phyloP scores from a whole-genome alignment of 2,329 filamentous ascomycete genomes.

The Sclerotinia glacialis region DNA sequence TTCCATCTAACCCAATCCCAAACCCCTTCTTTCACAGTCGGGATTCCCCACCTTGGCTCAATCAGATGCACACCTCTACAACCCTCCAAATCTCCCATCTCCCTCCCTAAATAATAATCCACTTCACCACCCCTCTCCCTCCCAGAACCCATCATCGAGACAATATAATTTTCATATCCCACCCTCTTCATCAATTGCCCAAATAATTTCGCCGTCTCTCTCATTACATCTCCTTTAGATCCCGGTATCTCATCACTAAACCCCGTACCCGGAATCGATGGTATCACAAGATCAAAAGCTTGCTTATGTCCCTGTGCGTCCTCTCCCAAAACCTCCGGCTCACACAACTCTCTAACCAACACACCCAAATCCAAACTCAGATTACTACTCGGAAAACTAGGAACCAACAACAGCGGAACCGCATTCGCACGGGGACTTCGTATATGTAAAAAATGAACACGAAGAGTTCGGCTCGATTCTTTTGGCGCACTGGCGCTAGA shows the following conservation, averaged over 20 bases:
- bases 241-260: constrained; percentile 60
- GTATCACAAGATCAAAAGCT: constrained; percentile 65
- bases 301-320: constrained; percentile 37
- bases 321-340: not conserved
- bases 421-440: constrained; percentile 52
- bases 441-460: constrained; percentile 65
- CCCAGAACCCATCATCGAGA: constrained; percentile 52
- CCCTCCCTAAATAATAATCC: constrained; percentile 50
- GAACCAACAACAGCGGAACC: constrained; percentile 62
- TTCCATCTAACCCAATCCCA: constrained; percentile 55
- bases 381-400: constrained; percentile 64
- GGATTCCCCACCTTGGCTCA: constrained; percentile 53
- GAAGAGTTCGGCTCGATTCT: constrained; percentile 41
- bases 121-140: constrained; percentile 47
- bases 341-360: constrained; percentile 10
- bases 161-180: constrained; percentile 57
- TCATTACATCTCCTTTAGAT: constrained; percentile 39
- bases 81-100: constrained; percentile 50
- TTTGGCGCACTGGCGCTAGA: not conserved
- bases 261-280: constrained; percentile 63
- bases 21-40: constrained; percentile 46
- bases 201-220: constrained; percentile 55
- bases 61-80: constrained; percentile 62
- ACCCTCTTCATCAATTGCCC: constrained; percentile 59
- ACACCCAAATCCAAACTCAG: constrained; percentile 46